These are phyloP conservation scores for Ambrosia hybrid DNA, from an alignment of 140 eudicot genomes.

Conservation along the genomic window DNA sequence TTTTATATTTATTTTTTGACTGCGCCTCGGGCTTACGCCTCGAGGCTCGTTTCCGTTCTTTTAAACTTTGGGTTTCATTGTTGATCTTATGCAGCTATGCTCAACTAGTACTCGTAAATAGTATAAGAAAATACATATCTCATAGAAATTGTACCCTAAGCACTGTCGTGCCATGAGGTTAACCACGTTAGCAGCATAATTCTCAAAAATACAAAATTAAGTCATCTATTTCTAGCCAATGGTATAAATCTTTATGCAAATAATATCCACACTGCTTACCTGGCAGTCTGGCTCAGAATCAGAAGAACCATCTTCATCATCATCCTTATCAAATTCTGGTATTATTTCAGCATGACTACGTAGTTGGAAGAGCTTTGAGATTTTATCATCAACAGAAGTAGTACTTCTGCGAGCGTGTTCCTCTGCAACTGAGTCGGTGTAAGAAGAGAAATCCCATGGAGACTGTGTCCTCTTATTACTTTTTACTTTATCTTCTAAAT, in stretches of 20 bases:
- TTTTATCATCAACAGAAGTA: constrained; percentile 81
- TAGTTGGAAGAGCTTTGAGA: constrained; percentile 50
- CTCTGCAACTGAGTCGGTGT: constrained; percentile 78
- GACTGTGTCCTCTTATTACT: constrained; percentile 53
- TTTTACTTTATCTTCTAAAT: constrained; percentile 34
- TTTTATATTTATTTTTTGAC: too few relatives aligned
- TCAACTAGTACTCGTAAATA: too few relatives aligned
- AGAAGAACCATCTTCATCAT: constrained; percentile 32
- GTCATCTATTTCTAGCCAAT: not conserved
- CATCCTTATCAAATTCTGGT: constrained; percentile 23
- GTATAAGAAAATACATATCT: too few relatives aligned
- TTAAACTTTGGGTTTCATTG: too few relatives aligned
- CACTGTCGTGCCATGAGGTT: too few relatives aligned
- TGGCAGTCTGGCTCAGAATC: constrained; percentile 60
- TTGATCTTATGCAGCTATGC: too few relatives aligned
- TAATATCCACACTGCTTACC: constrained; percentile 29
- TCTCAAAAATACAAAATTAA: not conserved
- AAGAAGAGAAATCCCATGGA: constrained; percentile 94
- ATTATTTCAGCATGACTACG: constrained; percentile 7
- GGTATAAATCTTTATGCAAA: not conserved
- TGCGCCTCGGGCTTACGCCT: too few relatives aligned
- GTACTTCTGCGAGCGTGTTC: constrained; percentile 88
- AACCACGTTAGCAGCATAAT: too few relatives aligned
- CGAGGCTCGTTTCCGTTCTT: too few relatives aligned
- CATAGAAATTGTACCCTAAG: too few relatives aligned